A percentile compares a stretch with the other conserved stretches of the same genome.
Conservation (phyloP, 208 protist species). For the Wallacemonas sp. region DNA sequence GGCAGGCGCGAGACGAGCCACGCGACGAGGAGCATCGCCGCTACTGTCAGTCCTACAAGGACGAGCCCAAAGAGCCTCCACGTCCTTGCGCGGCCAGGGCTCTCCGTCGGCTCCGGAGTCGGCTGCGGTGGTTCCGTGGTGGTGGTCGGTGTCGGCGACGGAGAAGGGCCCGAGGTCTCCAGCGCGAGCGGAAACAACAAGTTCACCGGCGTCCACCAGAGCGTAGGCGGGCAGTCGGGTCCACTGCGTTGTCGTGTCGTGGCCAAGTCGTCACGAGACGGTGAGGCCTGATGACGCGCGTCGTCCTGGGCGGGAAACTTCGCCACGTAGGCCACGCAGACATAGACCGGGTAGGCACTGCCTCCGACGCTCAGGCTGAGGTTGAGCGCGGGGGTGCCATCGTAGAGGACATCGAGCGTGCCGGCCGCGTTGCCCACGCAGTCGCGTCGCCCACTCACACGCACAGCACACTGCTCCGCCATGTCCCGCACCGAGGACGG, state of each 20-base stretch:
- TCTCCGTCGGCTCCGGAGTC: slow-evolving; percentile 25
- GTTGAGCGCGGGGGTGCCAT: slow-evolving; percentile 25
- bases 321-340: slow-evolving; percentile 31
- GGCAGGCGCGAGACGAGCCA: slow-evolving; percentile 36
- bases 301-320: not conserved
- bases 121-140: slow-evolving; percentile 12
- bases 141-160: slow-evolving; percentile 10
- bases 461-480: slow-evolving; percentile 29
- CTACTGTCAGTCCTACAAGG: slow-evolving; percentile 21
- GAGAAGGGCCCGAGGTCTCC: slow-evolving; percentile 18
- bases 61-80: slow-evolving; percentile 27
- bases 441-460: slow-evolving; percentile 44
- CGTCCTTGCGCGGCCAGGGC: not conserved
- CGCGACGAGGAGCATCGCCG: slow-evolving; percentile 34
- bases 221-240: slow-evolving; percentile 17
- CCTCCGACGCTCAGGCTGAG: slow-evolving; percentile 33
- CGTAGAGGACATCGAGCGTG: slow-evolving; percentile 42
- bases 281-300: too few relatives aligned
- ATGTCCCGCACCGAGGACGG: not conserved
- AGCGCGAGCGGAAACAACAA: slow-evolving; percentile 35
- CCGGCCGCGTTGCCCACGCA: slow-evolving; percentile 51
- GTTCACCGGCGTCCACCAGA: slow-evolving; percentile 32
- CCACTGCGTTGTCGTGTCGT: too few relatives aligned
- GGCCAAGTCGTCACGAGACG: too few relatives aligned
- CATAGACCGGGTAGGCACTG: slow-evolving; percentile 41